Evolutionary conservation across 2,329 filamentous ascomycete genomes (phyloP), one percentile per base, ranked within the genome.

Genomic region (Cercospora sojina): DNA sequence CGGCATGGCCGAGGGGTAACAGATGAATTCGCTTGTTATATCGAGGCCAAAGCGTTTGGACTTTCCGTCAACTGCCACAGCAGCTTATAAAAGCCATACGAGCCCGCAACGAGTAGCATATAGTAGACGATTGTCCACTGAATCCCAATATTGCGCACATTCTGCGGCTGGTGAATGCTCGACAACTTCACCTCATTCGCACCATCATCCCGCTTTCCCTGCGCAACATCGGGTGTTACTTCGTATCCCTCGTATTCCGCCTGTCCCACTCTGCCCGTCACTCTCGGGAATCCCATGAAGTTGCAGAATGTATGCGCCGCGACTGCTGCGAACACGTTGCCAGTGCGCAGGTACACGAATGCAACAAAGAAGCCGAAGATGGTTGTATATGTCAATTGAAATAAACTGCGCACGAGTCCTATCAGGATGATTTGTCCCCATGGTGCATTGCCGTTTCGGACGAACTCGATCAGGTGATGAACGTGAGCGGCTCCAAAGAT

Each of bases 401-500:
- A 85, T 10, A 93, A 71, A 2, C 92, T 92, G 59, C 92, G 88
- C 29, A 91, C 76, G 5, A 95, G 74, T 12, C 75, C 76, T 13
- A 70, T 70, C 27, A 77, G 61, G 51, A 76, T 69, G 49, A 76
- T 57, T 2, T 49, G 60, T 25, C 57, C 18, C 16, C 60, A 13
- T n/a, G 65, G 35, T 1, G 86, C 83, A 0, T 84, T 70, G 73
- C 96, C 88, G 1, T 90, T 91, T 65, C 96, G 83, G 64, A 90
- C 86, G 79, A 96, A 97, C 80, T 98, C 95, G 81, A 97, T 96
- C 78, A 96, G 92, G 80, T 99, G 95, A 80, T 99, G 94, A 57
- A 96, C 80, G 80, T 99, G 95, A 7, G 95, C 93, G 53, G 97
- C 88, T 60, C 94, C 94, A 76, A 98, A 98, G 77, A 97, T 90